Percentiles rank a stretch among this genome's conserved stretches.
Conservation (phyloP, 2,329 filamentous ascomycete species). For the Huntiella savannae region DNA sequence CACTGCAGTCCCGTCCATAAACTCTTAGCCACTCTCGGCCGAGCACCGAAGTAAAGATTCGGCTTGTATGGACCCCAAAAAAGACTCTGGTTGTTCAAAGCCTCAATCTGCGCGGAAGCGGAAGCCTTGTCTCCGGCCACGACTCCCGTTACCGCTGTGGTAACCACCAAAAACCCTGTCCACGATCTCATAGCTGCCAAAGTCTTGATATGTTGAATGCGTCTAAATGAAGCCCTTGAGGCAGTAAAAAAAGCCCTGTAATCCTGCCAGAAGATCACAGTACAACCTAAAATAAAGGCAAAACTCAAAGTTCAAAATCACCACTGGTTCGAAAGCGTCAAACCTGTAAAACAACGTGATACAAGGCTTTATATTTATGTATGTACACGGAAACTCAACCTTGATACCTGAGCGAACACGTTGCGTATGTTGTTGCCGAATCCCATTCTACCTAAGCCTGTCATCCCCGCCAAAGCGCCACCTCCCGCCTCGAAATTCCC, state of each 20-base stretch:
- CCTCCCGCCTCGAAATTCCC: too few relatives aligned
- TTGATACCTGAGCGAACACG: too few relatives aligned
- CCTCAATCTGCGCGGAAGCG: conserved; percentile 9
- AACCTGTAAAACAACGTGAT: too few relatives aligned
- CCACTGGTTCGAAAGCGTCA: too few relatives aligned
- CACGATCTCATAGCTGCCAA: conserved; percentile 13
- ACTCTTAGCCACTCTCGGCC: conserved; percentile 64
- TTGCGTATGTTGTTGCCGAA: too few relatives aligned
- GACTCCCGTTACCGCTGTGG: conserved; percentile 2
- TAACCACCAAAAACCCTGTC: conserved; percentile 8
- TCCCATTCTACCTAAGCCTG: too few relatives aligned
- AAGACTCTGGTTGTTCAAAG: conserved; percentile 56
- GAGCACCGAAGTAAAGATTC: conserved; percentile 84
- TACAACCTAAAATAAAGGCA: too few relatives aligned
- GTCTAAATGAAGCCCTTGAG: conserved; percentile 8
- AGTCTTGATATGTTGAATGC: neutral
- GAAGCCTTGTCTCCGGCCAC: neutral
- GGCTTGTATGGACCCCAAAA: conserved; percentile 93
- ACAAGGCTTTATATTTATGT: neutral
- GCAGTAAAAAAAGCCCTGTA: neutral
- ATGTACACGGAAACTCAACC: too few relatives aligned
- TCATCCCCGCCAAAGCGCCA: too few relatives aligned
- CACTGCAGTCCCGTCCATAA: conserved; percentile 73
- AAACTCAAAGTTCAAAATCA: too few relatives aligned
- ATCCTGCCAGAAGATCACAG: too few relatives aligned